Percentiles rank a stretch among this genome's conserved stretches.
Evolutionary conservation across 2,329 filamentous ascomycete species (phyloP).

Genomic region (Gnomoniopsis smithogilvyi): DNA sequence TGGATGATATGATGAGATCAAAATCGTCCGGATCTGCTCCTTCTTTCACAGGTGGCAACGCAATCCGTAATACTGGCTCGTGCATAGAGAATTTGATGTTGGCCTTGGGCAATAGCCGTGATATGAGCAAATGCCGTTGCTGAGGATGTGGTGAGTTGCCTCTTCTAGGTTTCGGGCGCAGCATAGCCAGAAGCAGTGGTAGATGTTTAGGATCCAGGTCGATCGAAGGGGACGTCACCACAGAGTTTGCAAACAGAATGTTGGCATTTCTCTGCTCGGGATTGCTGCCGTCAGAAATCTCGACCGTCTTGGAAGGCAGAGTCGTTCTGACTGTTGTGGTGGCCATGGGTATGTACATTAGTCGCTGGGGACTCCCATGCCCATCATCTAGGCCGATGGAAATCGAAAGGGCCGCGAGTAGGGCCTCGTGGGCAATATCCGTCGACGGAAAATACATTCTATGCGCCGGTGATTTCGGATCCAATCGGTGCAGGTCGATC

Average conservation of each 20-base stretch:
- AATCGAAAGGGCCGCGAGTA: slow-evolving; percentile 88
- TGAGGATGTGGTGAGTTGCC: slow-evolving; percentile 35
- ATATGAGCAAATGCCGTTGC: slow-evolving; percentile 69
- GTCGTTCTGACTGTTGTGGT: slow-evolving; percentile 95
- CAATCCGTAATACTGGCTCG: slow-evolving; percentile 88
- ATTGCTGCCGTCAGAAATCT: slow-evolving; percentile 68
- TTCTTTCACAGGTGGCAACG: slow-evolving; percentile 73
- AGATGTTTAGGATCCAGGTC: slow-evolving; percentile 91
- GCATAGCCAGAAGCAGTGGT: slow-evolving; percentile 75
- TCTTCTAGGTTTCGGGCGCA: slow-evolving; percentile 53
- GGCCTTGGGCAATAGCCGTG: slow-evolving; percentile 87
- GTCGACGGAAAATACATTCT: slow-evolving; percentile 96
- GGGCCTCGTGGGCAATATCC: slow-evolving; percentile 91
- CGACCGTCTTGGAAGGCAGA: slow-evolving; percentile 87
- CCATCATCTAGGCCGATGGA: slow-evolving; percentile 90
- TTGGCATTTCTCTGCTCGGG: slow-evolving; percentile 88
- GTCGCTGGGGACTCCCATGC: slow-evolving; percentile 77
- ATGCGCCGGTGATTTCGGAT: slow-evolving; percentile 89
- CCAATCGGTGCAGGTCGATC: slow-evolving; percentile 85
- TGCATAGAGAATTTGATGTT: slow-evolving; percentile 95
- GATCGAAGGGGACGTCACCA: slow-evolving; percentile 91
- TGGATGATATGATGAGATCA: slow-evolving; percentile 90
- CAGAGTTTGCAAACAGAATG: slow-evolving; percentile 92
- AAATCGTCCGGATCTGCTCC: slow-evolving; percentile 72
- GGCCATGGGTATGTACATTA: slow-evolving; percentile 95